Evolutionary conservation across 805 yeast species (phyloP), one percentile per base, ranked within the genome.

Genomic region (Candida taoyuanica): DNA sequence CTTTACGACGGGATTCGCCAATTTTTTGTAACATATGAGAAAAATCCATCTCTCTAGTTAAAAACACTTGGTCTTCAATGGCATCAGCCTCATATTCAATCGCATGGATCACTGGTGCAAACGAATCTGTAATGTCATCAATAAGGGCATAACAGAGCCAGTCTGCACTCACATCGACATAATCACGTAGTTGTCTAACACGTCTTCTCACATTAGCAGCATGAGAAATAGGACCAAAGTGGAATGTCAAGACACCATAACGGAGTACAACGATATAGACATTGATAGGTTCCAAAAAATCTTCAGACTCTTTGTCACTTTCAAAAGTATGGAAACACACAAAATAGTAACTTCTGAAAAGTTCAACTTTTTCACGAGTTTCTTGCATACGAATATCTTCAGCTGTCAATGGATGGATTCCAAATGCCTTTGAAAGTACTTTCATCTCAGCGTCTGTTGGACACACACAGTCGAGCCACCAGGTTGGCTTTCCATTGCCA

Each of bases 281-380:
- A 52, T 81, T 80, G 49, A 83, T 79, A 17, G 89, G 89, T 52
- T 83, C 93, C 56, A 83, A 65, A 59, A 83, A 89, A 46, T 86
- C 95, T 52, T 83, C 93, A 37, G 85, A 75, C 58, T 80, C 93
- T 33, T 68, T 59, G 49, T 91, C 96, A 17, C 83, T 80, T 57
- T 88, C 97, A 63, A 93, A 93, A 4, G 98, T 85, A 61, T 93
- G 96, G 76, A 93, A 93, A 72, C 95, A 85, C 29, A 93, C 95
- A 67, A 93, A 88, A 63, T 93, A 91, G 63, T 91, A 91, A 49
- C 77, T 76, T 52, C 79, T 77, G 72, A 91, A 91, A 45, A 91
- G 68, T 64, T 91, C 98, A 21, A 91, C 97, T 63, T 91, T 91
- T 67, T 91, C 98, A 64, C 98, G 88, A 17, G 96, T 78, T 65